Conservation (phyloP, 768 basidiomycete species). For the Suillus sp. region DNA sequence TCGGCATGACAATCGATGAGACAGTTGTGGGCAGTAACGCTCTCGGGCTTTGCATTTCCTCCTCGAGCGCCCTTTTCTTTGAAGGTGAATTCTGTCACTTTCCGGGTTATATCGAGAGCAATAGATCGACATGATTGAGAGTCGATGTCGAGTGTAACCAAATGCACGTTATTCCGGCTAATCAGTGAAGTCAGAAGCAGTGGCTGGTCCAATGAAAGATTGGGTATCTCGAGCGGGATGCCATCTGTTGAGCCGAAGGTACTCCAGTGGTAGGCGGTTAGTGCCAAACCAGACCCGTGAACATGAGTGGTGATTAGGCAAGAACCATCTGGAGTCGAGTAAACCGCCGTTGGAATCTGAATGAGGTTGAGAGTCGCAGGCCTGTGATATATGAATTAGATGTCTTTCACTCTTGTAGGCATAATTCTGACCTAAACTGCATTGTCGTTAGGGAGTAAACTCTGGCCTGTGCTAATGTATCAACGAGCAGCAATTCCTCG, state of each 20-base stretch:
- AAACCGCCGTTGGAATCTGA: slow-evolving; percentile 35
- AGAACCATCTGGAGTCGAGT: slow-evolving; percentile 56
- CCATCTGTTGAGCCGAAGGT: slow-evolving; percentile 57
- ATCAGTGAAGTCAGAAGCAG: slow-evolving; percentile 48
- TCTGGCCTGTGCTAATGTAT: slow-evolving; percentile 43
- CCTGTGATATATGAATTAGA: slow-evolving; percentile 28
- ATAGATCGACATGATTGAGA: slow-evolving; percentile 41
- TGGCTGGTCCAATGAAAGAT: slow-evolving; percentile 22
- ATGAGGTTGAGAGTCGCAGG: slow-evolving; percentile 46
- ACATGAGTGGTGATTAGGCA: slow-evolving; percentile 45
- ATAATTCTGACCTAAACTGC: slow-evolving; percentile 50
- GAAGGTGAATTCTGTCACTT: slow-evolving; percentile 59
- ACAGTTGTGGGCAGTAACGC: slow-evolving; percentile 45
- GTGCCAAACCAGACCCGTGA: slow-evolving; percentile 16
- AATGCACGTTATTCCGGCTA: slow-evolving; percentile 43
- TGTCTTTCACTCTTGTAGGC: neutral
- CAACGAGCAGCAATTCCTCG: slow-evolving; percentile 56
- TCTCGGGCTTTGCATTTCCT: slow-evolving; percentile 17
- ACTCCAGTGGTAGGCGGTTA: slow-evolving; percentile 54
- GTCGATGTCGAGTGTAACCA: slow-evolving; percentile 42
- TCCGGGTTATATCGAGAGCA: slow-evolving; percentile 54
- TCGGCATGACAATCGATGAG: slow-evolving; percentile 57
- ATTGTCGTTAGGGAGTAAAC: slow-evolving; percentile 56
- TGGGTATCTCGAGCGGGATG: slow-evolving; percentile 38
- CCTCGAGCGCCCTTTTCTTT: slow-evolving; percentile 40